Evolutionary conservation across 495 filamentous ascomycete genomes (phyloP), one percentile per base, ranked within the genome.

Genomic region (Tuber borchii): DNA sequence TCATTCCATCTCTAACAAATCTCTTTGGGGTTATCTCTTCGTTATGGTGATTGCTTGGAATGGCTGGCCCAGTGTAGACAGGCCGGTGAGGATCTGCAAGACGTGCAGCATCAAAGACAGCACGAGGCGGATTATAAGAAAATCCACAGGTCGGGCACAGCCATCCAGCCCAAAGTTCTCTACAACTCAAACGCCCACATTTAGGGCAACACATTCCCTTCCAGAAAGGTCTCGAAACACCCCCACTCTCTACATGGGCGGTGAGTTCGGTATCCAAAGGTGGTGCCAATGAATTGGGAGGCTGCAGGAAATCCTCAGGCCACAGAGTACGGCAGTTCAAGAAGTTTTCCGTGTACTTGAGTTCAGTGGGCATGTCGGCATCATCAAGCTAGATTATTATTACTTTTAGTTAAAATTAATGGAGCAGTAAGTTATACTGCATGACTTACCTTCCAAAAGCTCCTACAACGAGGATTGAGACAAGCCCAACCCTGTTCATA

Each of bases 401-500:
- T 43, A 6, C 65, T 68, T 42, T 75, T 71, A 70, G 70, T 71
- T 31, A 80, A 74, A 61, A 61, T 26, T 39, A 37, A 31, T 61
- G 6, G 37, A 44, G 43, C 14, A 39, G 20, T 16, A 37, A 87
- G 83, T 43, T 26, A 16, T 40, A 22, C 31, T 68, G 26, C 37
- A 39, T 16, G 3, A 73, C 71, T 74, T 75, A 81, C 79, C 17
- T 81, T 84, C 86, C 90, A 94, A 84, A 91, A 94, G 0, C 70
- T 17, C 0, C 19, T 2, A 78, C 93, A 97, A 0, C 51, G 44
- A 0, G 85, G 79, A 2, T 91, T 85, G 9, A 95, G 82, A 77
- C 93, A 97, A 75, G 90, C 88, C 91, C 91, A 96, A 0, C 90
- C 91, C 75, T 86, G 74, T 22, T 85, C 76, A 73, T 89, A 91